A percentile compares a stretch with the other conserved stretches of the same genome.
Conservation (phyloP, 2,329 filamentous ascomycete genomes). For the Colletotrichum trifolii region DNA sequence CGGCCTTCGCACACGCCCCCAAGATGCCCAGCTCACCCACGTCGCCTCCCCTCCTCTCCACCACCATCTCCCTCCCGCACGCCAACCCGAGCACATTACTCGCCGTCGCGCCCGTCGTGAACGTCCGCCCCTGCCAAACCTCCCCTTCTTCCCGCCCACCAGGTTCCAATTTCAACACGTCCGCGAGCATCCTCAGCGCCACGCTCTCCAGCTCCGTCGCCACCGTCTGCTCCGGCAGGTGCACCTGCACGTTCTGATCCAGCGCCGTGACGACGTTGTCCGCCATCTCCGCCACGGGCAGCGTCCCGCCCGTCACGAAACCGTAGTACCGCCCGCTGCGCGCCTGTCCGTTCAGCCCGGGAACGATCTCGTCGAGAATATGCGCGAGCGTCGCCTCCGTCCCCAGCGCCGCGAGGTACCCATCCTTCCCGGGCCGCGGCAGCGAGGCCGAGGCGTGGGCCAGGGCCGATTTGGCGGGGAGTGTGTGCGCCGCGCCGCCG, state of each 20-base stretch:
- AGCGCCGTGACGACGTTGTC: conserved; percentile 84
- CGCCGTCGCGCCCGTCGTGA: conserved; percentile 74
- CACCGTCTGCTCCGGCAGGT: conserved; percentile 80
- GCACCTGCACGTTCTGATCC: conserved; percentile 88
- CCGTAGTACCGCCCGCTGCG: conserved; percentile 81
- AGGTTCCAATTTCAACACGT: conserved; percentile 65
- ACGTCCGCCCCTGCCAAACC: conserved; percentile 67
- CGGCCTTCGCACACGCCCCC: conserved; percentile 71
- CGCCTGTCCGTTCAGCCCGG: conserved; percentile 74
- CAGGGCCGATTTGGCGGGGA: conserved; percentile 51
- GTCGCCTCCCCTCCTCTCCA: conserved; percentile 54
- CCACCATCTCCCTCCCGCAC: conserved; percentile 71
- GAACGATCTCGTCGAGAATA: conserved; percentile 58
- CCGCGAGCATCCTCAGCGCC: conserved; percentile 75
- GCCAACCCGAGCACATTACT: conserved; percentile 84
- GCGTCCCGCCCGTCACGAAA: conserved; percentile 86
- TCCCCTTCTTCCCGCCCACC: conserved; percentile 55
- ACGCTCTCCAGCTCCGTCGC: conserved; percentile 81
- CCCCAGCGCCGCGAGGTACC: conserved; percentile 48
- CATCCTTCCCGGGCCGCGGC: conserved; percentile 43
- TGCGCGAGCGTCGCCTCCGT: conserved; percentile 52
- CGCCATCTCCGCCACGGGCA: conserved; percentile 82
- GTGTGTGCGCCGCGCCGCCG: conserved; percentile 44
- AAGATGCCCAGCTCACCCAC: conserved; percentile 79
- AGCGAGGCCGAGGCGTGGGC: conserved; percentile 53